phyloP scores from a whole-genome alignment of 1,139 yeast species.

The Yamadazyma friedrichii region DNA sequence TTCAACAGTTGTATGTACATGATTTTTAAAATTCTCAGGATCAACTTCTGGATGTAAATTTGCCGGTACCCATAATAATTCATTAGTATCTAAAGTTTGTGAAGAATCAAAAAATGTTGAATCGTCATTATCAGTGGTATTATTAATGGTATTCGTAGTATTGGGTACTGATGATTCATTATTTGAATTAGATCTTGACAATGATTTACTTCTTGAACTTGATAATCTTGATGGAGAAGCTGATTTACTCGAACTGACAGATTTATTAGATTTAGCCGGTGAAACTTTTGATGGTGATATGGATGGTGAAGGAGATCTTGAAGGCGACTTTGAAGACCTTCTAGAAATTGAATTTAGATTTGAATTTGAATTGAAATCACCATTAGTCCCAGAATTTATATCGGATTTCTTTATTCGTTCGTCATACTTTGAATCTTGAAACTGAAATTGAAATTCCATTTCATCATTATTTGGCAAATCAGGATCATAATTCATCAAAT shows the following conservation, averaged over 20 bases:
- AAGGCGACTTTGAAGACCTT: conserved; percentile 7
- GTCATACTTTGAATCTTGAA: conserved; percentile 20
- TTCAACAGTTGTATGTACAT: conserved; percentile 76
- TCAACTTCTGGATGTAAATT: conserved; percentile 89
- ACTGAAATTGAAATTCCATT: conserved; percentile 29
- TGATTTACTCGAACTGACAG: conserved; percentile 1
- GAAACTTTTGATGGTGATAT: conserved; percentile 7
- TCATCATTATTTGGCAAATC: conserved; percentile 49
- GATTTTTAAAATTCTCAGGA: conserved; percentile 84
- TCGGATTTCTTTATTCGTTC: conserved; percentile 6
- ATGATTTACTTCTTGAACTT: background rate
- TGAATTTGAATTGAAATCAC: background rate
- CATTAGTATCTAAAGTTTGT: conserved; percentile 20
- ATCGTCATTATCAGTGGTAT: background rate
- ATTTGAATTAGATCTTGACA: conserved; percentile 2
- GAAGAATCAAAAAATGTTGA: background rate
- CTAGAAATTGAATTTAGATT: background rate
- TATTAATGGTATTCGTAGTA: background rate
- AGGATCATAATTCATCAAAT: conserved; percentile 54
- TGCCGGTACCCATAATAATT: conserved; percentile 90
- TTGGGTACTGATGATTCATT: background rate
- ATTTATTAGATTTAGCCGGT: conserved; percentile 3
- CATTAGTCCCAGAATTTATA: background rate
- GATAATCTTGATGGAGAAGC: conserved; percentile 5
- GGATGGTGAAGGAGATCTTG: conserved; percentile 8